Evolutionary conservation across 2,329 filamentous ascomycete species (phyloP), one percentile per base, ranked within the genome.

Genomic region (Grosmannia huntii): DNA sequence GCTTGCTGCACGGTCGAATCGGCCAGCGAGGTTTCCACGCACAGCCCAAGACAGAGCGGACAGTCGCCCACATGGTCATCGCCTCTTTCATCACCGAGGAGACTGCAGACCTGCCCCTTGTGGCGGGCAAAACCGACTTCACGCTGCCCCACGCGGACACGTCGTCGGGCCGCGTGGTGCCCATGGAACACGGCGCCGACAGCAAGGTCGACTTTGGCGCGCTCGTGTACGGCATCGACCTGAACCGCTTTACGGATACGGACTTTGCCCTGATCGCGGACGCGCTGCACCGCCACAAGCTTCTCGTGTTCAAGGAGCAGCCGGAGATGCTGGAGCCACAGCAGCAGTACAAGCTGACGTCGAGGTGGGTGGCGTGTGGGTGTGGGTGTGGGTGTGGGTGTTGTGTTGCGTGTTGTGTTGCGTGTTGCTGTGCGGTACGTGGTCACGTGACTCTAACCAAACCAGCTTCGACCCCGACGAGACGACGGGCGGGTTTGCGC

Each of bases 261-360:
- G 68, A 69, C 48, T 69, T 70, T 53, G 61, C 64, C 10, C 63
- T 70, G 28, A 69, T 70, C 38, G 67, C 66, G 16, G 66, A 67
- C 56, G 67, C 68, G 1, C 64, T 71, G 19, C 66, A 70, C 59
- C 67, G 61, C 44, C 64, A 71, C 61, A 71, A 70, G 61, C 60
- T 71, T 21, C 64, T 70, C 21, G 66, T 71, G n/a, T 71, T 71
- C 64, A 71, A 71, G 64, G 67, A 68, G 58, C 69, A 71, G 62
- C 68, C 51, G 10, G 10, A 65, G 49, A 71, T 71, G 69, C 65
- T 72, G 9, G 59, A 41, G 14, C 68, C 70, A 1, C 63, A 70
- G 60, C 66, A 70, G 27, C 69, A 71, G 58, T 71, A 72, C 59
- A 62, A 63, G 16, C 62, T 72, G 23, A 71, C 70, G 6, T 57